phyloP scores from a whole-genome alignment of 2,329 filamentous ascomycete species.

The Colletotrichum sojae region DNA sequence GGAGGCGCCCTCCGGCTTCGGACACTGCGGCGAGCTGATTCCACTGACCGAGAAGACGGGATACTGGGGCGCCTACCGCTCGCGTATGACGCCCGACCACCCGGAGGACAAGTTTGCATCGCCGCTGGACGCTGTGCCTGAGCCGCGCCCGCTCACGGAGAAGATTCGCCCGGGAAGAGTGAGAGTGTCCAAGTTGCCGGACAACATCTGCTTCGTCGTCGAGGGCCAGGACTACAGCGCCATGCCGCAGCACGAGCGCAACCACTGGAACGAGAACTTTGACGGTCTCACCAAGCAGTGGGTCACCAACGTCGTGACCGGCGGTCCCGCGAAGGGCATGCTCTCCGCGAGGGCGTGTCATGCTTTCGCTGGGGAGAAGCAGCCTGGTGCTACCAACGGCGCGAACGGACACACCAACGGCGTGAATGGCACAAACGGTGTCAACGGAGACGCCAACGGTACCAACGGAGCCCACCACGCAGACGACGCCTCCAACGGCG shows the following conservation, averaged over 20 bases:
- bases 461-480: constrained; percentile 6
- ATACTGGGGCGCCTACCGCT: constrained; percentile 39
- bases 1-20: constrained; percentile 24
- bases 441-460: constrained; percentile 23
- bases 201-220: constrained; percentile 38
- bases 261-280: constrained; percentile 37
- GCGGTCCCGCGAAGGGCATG: constrained; percentile 27
- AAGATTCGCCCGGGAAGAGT: constrained; percentile 31
- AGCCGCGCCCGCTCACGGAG: constrained; percentile 16
- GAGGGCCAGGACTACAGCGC: constrained; percentile 38
- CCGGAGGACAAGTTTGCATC: constrained; percentile 36
- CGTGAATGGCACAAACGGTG: constrained; percentile 14
- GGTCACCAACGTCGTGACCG: constrained; percentile 33
- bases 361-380: constrained; percentile 33
- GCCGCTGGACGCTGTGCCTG: constrained; percentile 13
- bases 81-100: constrained; percentile 29
- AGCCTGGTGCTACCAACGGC: constrained; percentile 33
- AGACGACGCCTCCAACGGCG: not conserved
- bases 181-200: constrained; percentile 33
- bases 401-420: constrained; percentile 22
- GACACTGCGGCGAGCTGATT: constrained; percentile 35
- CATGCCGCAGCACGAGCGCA: constrained; percentile 33
- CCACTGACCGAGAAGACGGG: constrained; percentile 35
- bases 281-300: constrained; percentile 37
- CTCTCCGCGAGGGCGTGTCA: constrained; percentile 30